These are phyloP conservation scores for Pezicula neosporulosa DNA, from an alignment of 2,329 filamentous ascomycete species.

Conservation along the genomic window DNA sequence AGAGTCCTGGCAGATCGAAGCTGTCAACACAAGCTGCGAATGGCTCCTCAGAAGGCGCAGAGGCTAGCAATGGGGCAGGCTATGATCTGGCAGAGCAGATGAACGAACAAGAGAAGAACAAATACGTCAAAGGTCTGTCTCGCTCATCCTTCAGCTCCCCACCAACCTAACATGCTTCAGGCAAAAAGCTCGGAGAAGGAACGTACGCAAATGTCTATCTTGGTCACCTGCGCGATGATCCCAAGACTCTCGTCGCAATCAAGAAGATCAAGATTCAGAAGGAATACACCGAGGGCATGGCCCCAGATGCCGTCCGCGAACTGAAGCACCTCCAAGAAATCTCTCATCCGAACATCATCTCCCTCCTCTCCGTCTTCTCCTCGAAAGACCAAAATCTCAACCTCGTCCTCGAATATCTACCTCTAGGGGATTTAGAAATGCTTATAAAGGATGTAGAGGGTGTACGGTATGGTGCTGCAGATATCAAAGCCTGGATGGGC, in stretches of 20 bases:
- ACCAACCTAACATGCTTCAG: constrained; percentile 36
- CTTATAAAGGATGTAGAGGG: constrained; percentile 79
- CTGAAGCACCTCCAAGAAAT: constrained; percentile 95
- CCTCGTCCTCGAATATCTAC: constrained; percentile 89
- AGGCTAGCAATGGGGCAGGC: constrained; percentile 11
- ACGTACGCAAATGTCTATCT: constrained; percentile 96
- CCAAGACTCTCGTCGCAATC: constrained; percentile 77
- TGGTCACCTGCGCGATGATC: constrained; percentile 73
- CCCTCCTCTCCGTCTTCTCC: constrained; percentile 86
- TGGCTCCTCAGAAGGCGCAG: constrained; percentile 10
- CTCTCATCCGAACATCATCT: constrained; percentile 92
- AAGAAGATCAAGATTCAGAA: constrained; percentile 89
- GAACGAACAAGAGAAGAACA: constrained; percentile 77
- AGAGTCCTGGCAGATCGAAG: too few relatives aligned
- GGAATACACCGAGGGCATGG: constrained; percentile 86
- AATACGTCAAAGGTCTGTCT: constrained; percentile 76
- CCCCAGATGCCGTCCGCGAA: constrained; percentile 92
- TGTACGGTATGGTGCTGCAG: constrained; percentile 79
- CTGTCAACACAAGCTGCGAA: constrained; percentile 4
- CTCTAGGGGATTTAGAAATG: constrained; percentile 91
- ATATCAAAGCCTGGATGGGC: constrained; percentile 98
- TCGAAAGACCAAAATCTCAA: constrained; percentile 97
- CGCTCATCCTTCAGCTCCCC: constrained; percentile 6
- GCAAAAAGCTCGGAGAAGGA: constrained; percentile 90
- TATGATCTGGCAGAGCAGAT: constrained; percentile 73